These are phyloP conservation scores for Ceratocystis variospora DNA, from an alignment of 2,329 filamentous ascomycete genomes.

Conservation along the genomic window DNA sequence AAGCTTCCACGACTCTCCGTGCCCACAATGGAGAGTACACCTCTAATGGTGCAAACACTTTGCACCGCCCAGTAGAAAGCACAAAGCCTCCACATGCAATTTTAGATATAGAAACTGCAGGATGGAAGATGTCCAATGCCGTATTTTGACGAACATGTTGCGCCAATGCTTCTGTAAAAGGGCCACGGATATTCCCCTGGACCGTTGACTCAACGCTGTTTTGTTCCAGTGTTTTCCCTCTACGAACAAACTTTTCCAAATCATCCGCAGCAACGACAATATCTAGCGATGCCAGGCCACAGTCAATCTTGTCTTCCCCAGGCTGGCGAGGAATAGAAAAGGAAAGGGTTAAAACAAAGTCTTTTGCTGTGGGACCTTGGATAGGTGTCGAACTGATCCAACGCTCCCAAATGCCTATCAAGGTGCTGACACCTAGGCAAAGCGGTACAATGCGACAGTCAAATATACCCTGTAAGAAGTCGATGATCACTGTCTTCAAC, in stretches of 20 bases:
- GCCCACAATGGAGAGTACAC: slow-evolving; percentile 11
- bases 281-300: slow-evolving; percentile 34
- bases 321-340: slow-evolving; percentile 32
- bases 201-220: slow-evolving; percentile 15
- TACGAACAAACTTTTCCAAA: slow-evolving; percentile 33
- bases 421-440: slow-evolving; percentile 36
- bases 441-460: slow-evolving; percentile 43
- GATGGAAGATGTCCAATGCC: slow-evolving; percentile 41
- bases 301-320: slow-evolving; percentile 26
- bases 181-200: slow-evolving; percentile 23
- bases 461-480: slow-evolving; percentile 40
- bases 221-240: slow-evolving; percentile 26
- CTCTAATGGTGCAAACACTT: slow-evolving; percentile 29
- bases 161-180: slow-evolving; percentile 39
- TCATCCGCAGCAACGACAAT: slow-evolving; percentile 38
- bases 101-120: slow-evolving; percentile 38
- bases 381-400: slow-evolving; percentile 32
- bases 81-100: slow-evolving; percentile 44
- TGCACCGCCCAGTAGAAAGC: slow-evolving; percentile 39
- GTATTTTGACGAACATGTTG: slow-evolving; percentile 40
- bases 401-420: slow-evolving; percentile 37
- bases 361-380: slow-evolving; percentile 29
- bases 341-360: slow-evolving; percentile 38
- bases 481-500: slow-evolving; percentile 35
- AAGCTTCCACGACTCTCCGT: slow-evolving; percentile 12